Evolutionary conservation across 371 early-diverging fungal species (phyloP), one percentile per base, ranked within the genome.

Genomic region (Synchytrium microbalum): DNA sequence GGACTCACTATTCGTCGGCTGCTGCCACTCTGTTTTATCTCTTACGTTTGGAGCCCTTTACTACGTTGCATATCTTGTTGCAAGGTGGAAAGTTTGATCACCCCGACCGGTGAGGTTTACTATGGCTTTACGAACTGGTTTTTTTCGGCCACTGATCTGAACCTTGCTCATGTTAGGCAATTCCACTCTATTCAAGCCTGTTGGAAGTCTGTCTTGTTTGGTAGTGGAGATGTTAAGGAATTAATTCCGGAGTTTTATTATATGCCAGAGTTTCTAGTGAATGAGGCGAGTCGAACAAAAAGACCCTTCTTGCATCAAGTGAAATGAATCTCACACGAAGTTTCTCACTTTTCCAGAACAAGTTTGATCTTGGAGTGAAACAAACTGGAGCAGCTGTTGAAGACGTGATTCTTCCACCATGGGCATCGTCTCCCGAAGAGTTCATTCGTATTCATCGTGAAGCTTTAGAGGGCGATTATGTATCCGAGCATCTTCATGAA

Each of bases 381-480:
- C 86, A 84, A 61, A 73, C 75, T n/a, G 84, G 82, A 23, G 75
- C 71, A 3, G 29, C 38, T 0, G 61, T 86, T n/a, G 70, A 73
- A 25, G 79, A 84, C 57, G 79, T 80, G 3, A 28, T 68, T 27
- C 71, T 84, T 3, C 79, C 84, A 33, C 72, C 75, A 10, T 81
- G 81, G 81, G 79, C 81, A 16, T 55, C 60, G 55, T 24, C 88
- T n/a, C 87, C 93, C 0, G 86, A 88, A 64, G 84, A 91, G 53
- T 96, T 96, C 73, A 86, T 96, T 30, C 83, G 86, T 46, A 85
- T 84, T 32, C 92, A 95, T 67, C 87, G 93, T 19, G 89, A 90
- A 77, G 96, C 95, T 8, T 74, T 96, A 0, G 95, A 96, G 75
- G 86, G 91, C 32, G 93, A 93, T 3, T 90, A 90, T 72, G 94